Percentiles rank a stretch among this genome's conserved stretches.
These are phyloP conservation scores for Yamadazyma epiphylla DNA, from an alignment of 1,139 yeast genomes.

Conservation along the genomic window DNA sequence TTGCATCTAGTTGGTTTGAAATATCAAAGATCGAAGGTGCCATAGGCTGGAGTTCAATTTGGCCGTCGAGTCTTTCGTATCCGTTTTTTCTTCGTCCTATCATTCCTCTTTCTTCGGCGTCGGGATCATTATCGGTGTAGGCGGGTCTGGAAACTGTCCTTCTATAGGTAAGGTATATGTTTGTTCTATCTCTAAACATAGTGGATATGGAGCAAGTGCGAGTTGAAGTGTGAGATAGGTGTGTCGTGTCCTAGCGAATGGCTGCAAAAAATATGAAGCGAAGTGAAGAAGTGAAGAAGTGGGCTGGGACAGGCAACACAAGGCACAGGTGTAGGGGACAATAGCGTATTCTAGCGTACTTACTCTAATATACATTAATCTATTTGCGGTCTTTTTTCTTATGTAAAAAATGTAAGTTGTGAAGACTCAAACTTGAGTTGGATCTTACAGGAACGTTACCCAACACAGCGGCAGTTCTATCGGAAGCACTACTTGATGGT, in stretches of 20 bases:
- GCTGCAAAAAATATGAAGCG: not conserved
- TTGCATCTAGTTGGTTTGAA: constrained; percentile 65
- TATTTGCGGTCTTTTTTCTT: constrained; percentile 30
- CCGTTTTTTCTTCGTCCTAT: constrained; percentile 22
- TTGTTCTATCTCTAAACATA: constrained; percentile 76
- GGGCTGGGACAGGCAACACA: no score
- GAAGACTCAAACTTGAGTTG: constrained; percentile 24
- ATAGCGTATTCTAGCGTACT: no score
- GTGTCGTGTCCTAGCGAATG: not conserved
- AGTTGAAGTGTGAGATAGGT: constrained; percentile 4
- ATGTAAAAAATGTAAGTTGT: constrained; percentile 24
- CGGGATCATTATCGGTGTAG: constrained; percentile 5
- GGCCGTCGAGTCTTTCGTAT: constrained; percentile 1
- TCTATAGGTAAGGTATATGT: constrained; percentile 65
- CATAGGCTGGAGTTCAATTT: constrained; percentile 48
- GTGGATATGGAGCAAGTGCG: constrained; percentile 1
- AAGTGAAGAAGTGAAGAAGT: no score
- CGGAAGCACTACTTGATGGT: constrained; percentile 32
- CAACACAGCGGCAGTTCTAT: constrained; percentile 21
- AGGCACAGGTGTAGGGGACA: no score
- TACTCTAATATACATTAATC: no score
- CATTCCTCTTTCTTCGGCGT: constrained; percentile 50
- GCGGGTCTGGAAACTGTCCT: constrained; percentile 62
- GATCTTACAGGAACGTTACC: constrained; percentile 19
- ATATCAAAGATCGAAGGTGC: constrained; percentile 81